Conservation (phyloP, 2,329 filamentous ascomycete genomes). For the Calonectria multiphialidica region DNA sequence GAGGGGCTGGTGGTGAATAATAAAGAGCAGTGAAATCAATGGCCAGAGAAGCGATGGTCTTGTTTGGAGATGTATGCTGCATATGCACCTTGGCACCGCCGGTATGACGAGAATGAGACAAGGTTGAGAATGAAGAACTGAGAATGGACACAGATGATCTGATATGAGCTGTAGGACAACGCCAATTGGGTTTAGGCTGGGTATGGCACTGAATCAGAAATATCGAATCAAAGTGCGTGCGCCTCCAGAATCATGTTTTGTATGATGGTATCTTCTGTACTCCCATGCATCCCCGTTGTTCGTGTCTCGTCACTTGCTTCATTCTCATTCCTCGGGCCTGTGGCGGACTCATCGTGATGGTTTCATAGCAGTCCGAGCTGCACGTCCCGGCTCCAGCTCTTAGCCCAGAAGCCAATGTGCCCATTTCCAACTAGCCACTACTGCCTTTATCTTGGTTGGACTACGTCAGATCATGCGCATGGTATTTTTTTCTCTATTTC, state of each 20-base stretch:
- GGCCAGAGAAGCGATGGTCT: background rate
- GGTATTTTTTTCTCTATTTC: background rate
- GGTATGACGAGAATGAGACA: background rate
- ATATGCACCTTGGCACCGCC: background rate
- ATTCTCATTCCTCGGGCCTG: too few relatives aligned
- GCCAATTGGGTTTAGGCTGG: background rate
- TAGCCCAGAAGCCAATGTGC: background rate
- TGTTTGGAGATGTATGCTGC: conserved; percentile 14
- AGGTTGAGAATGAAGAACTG: background rate
- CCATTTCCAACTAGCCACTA: too few relatives aligned
- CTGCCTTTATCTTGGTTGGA: background rate
- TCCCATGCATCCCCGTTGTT: background rate
- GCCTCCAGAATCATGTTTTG: background rate
- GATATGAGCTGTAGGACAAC: background rate
- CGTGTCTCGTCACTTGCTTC: background rate
- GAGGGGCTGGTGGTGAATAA: background rate
- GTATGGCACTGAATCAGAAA: background rate
- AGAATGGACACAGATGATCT: background rate
- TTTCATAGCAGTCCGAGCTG: background rate
- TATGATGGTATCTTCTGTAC: background rate
- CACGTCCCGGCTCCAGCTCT: too few relatives aligned
- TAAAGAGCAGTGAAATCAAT: too few relatives aligned
- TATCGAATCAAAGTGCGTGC: background rate
- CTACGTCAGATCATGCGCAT: background rate
- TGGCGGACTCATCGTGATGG: background rate